phyloP scores from a whole-genome alignment of 2,329 filamentous ascomycete genomes.

The Zopfia rhizophila region DNA sequence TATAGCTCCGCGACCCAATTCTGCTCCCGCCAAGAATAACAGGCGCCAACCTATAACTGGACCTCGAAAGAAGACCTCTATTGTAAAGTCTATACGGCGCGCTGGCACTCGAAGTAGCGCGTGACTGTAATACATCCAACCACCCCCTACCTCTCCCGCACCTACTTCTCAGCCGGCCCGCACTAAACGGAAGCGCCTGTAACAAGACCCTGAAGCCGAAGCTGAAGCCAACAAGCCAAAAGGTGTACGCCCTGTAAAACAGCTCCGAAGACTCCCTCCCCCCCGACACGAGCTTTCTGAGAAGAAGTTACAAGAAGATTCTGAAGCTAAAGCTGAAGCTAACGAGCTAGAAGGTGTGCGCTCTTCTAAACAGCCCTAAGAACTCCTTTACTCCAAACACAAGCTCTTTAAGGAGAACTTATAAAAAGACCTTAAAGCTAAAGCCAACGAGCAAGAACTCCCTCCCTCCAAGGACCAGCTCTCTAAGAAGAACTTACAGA shows the following conservation, averaged over 20 bases:
- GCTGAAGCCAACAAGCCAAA: slow-evolving; percentile 15
- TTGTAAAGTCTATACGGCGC: slow-evolving; percentile 13
- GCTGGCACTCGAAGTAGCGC: slow-evolving; percentile 17
- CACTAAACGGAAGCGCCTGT: slow-evolving; percentile 11
- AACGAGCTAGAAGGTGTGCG: neutral
- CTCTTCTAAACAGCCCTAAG: neutral
- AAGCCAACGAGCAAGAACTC: slow-evolving; percentile 55
- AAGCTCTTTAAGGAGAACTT: slow-evolving; percentile 2
- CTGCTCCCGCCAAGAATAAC: slow-evolving; percentile 19
- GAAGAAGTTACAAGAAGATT: no score
- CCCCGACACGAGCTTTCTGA: slow-evolving; percentile 15
- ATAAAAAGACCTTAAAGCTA: neutral
- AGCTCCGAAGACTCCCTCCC: slow-evolving; percentile 5
- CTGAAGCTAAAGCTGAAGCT: slow-evolving; percentile 2
- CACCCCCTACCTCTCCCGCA: slow-evolving; percentile 13
- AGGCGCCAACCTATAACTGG: slow-evolving; percentile 11
- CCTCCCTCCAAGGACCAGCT: neutral
- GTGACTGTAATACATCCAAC: slow-evolving; percentile 13
- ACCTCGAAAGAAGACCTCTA: slow-evolving; percentile 11
- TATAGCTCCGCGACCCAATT: slow-evolving; percentile 18
- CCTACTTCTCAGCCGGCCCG: slow-evolving; percentile 13
- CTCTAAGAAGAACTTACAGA: slow-evolving; percentile 8
- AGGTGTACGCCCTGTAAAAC: slow-evolving; percentile 14
- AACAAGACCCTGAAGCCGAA: slow-evolving; percentile 18
- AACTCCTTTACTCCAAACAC: slow-evolving; percentile 1